Conservation (phyloP, 495 filamentous ascomycete species). For the Hypoxylon fuscum region DNA sequence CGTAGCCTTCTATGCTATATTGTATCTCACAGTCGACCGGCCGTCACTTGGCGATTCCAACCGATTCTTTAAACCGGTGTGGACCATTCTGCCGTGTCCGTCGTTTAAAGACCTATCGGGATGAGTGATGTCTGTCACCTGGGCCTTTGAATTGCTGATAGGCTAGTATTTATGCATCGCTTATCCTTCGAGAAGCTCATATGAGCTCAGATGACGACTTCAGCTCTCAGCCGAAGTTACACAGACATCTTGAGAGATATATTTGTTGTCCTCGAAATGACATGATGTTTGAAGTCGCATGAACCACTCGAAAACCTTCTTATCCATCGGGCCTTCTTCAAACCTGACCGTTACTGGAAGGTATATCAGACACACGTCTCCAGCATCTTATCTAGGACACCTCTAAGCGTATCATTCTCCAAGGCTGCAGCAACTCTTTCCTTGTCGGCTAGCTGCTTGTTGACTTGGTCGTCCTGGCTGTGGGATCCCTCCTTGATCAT, state of each 20-base stretch:
- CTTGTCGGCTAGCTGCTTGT: constrained; percentile 95
- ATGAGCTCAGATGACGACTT: constrained; percentile 20
- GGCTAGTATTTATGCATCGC: constrained; percentile 16
- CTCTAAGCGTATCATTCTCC: constrained; percentile 90
- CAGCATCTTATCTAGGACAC: constrained; percentile 91
- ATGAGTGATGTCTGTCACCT: background rate
- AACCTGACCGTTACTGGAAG: background rate
- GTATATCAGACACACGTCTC: constrained; percentile 69
- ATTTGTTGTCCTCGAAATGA: background rate
- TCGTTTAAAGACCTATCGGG: constrained; percentile 18
- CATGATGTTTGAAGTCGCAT: background rate
- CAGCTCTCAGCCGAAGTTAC: constrained; percentile 11
- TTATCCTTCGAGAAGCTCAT: constrained; percentile 18
- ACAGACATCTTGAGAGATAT: background rate
- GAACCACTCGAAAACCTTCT: background rate
- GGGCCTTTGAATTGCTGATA: constrained; percentile 11
- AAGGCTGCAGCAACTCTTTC: constrained; percentile 93
- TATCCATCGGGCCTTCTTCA: constrained; percentile 2
- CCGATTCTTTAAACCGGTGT: constrained; percentile 31
- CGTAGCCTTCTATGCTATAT: background rate
- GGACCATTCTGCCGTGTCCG: constrained; percentile 5
- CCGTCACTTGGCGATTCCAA: constrained; percentile 13
- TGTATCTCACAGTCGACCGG: constrained; percentile 16
- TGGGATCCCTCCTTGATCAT: constrained; percentile 96
- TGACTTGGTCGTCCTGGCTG: constrained; percentile 91